Evolutionary conservation across 495 filamentous ascomycete genomes (phyloP).

Genomic region (Mytilinidion resinicola): DNA sequence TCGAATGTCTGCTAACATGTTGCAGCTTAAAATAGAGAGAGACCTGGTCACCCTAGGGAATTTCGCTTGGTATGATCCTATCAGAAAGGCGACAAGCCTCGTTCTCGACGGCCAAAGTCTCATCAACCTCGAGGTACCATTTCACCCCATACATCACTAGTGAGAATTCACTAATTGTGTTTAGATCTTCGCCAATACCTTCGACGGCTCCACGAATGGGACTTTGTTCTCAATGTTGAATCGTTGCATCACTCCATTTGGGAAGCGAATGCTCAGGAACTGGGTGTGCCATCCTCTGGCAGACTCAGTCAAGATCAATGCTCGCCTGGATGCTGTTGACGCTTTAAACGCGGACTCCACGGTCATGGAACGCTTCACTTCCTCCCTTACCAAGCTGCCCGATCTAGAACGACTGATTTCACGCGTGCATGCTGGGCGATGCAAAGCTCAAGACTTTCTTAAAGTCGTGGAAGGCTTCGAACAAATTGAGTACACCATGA

Average conservation of each 20-base stretch:
- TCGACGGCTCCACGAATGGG: slow-evolving; percentile 75
- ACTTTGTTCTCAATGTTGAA: slow-evolving; percentile 89
- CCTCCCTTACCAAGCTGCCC: slow-evolving; percentile 80
- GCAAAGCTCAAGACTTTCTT: slow-evolving; percentile 85
- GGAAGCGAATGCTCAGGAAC: slow-evolving; percentile 91
- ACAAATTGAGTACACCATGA: slow-evolving; percentile 88
- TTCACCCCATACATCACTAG: too few species aligned
- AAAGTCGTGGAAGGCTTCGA: slow-evolving; percentile 95
- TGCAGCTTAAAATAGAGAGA: slow-evolving; percentile 72
- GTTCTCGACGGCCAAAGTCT: slow-evolving; percentile 94
- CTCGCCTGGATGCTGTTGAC: slow-evolving; percentile 92
- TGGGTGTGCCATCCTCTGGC: slow-evolving; percentile 97
- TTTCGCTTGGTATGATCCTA: slow-evolving; percentile 88
- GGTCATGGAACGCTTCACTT: slow-evolving; percentile 74
- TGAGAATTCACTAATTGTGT: not conserved
- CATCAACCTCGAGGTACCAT: slow-evolving; percentile 72
- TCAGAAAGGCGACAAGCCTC: slow-evolving; percentile 84
- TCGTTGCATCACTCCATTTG: slow-evolving; percentile 92
- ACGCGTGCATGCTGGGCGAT: slow-evolving; percentile 83
- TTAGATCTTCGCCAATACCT: slow-evolving; percentile 84
- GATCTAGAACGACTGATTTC: slow-evolving; percentile 94
- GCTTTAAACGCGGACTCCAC: slow-evolving; percentile 75
- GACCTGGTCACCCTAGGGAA: slow-evolving; percentile 85
- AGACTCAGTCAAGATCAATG: slow-evolving; percentile 80
- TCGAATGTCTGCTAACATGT: not conserved